Evolutionary conservation across 352 stramenopile genomes (phyloP).

Genomic region (Lagenidium sp.): DNA sequence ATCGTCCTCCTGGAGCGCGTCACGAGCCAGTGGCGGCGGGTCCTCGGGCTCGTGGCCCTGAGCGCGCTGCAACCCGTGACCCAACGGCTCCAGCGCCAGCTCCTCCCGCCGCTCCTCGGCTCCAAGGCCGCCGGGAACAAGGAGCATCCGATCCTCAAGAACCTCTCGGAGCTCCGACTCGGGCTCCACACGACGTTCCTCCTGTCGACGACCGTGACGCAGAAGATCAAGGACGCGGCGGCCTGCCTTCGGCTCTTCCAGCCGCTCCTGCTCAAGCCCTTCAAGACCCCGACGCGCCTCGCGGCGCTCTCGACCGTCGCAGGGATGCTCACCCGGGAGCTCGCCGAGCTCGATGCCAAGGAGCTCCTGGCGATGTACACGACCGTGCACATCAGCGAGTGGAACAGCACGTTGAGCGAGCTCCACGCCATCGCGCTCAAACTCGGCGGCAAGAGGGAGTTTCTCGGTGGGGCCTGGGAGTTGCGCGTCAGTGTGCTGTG

Average conservation of each 20-base stretch:
- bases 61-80: slow-evolving; percentile 15
- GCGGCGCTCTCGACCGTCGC: slow-evolving; percentile 28
- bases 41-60: slow-evolving; percentile 16
- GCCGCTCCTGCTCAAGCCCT: slow-evolving; percentile 38
- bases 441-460: slow-evolving; percentile 34
- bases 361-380: slow-evolving; percentile 14
- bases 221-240: slow-evolving; percentile 26
- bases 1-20: slow-evolving; percentile 11
- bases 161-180: slow-evolving; percentile 28
- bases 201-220: slow-evolving; percentile 2
- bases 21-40: slow-evolving; percentile 13
- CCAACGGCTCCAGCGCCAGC: slow-evolving; percentile 26
- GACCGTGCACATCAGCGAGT: slow-evolving; percentile 31
- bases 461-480: slow-evolving; percentile 28
- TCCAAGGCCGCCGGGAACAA: slow-evolving; percentile 6
- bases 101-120: slow-evolving; percentile 10
- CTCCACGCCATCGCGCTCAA: slow-evolving; percentile 43
- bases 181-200: slow-evolving; percentile 17
- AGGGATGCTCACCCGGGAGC: slow-evolving; percentile 29
- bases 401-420: slow-evolving; percentile 51
- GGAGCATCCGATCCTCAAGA: slow-evolving; percentile 29
- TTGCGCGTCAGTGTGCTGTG: slow-evolving; percentile 39
- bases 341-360: slow-evolving; percentile 14
- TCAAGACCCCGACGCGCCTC: slow-evolving; percentile 32
- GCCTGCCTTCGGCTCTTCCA: slow-evolving; percentile 34